Base-by-base conservation (phyloP, 345 rosid genomes). In the Euphorbia peplus region DNA sequence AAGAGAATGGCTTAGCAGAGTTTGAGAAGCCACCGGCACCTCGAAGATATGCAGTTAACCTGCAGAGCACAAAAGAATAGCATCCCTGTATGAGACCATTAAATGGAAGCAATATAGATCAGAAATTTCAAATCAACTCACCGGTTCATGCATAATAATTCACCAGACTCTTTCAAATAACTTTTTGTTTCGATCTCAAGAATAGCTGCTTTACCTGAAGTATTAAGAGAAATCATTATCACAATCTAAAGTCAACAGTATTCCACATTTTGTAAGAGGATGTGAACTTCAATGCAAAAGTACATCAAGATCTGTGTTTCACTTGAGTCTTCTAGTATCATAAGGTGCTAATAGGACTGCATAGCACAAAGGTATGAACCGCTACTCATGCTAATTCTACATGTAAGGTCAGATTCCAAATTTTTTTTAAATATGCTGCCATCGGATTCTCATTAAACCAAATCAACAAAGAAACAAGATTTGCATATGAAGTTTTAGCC, bases 11-110 rank as follows among this genome's bases (percentile, higher is more conserved):
- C 7, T 70, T 66, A 68, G 89, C 73, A 47, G 95, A 77, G 62
- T 83, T 81, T 64, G 99, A 95, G 82, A 90, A 95, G 79, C 99
- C 95, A 66, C 97, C 96, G 55, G 95, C 97, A 63, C 97, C 97
- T 8, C 95, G 84, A 51, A 91, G 79, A 73, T 63, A 90, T 5
- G n/a, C 70, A 67, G 87, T 91, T 61, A 73, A 15, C 77, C 98
- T 95, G 84, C 72, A 67, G 37, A 70, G 48, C 18, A 26, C 35
- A 54, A 59, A 44, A 24, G 21, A 80, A 51, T 9, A 68, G 60
- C 57, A 70, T 64, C 26, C 26, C 57, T 50, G 57, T 60, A 19
- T 66, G 6, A 74, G 73, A 63, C 60, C 60, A n/a, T n/a, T n/a
- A 19, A 61, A 13, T 32, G 16, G 48, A 71, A 51, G 44, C 11